These are phyloP conservation scores for Zanthoxylum bungeanum DNA, from an alignment of 345 rosid genomes.

Conservation along the genomic window DNA sequence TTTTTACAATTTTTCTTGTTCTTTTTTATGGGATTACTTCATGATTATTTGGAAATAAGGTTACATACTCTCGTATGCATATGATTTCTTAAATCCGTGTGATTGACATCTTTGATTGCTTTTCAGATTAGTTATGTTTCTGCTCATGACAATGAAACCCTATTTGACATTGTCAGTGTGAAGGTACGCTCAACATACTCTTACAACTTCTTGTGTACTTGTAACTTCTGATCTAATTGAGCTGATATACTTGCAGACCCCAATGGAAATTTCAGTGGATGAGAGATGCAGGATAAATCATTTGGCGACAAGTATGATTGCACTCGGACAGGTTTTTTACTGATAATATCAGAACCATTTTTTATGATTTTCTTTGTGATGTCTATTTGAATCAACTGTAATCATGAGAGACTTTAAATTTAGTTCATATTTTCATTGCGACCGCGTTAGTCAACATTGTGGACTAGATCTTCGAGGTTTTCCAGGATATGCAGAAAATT, in stretches of 20 bases:
- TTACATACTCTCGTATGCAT: neutral
- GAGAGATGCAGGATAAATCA: conserved; percentile 89
- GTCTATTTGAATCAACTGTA: neutral
- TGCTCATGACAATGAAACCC: conserved; percentile 98
- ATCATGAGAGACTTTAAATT: neutral
- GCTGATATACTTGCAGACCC: conserved; percentile 50
- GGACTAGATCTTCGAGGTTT: neutral
- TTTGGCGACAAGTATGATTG: conserved; percentile 78
- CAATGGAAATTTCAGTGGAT: conserved; percentile 63
- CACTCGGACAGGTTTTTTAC: conserved; percentile 67
- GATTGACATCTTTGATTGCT: conserved; percentile 14
- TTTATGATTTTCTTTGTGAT: neutral
- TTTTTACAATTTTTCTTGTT: neutral
- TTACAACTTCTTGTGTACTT: conserved; percentile 3
- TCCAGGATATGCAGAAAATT: neutral
- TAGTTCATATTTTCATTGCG: neutral
- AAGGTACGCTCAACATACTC: conserved; percentile 48
- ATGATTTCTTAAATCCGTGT: neutral
- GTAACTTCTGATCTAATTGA: conserved; percentile 17
- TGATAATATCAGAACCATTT: neutral
- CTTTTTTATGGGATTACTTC: neutral
- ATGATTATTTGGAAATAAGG: neutral
- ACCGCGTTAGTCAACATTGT: neutral
- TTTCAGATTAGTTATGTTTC: conserved; percentile 85
- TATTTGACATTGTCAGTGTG: conserved; percentile 78